Evolutionary conservation across 176 grass and related monocot species (phyloP).

Genomic region (Cenchrus fungigraminus): DNA sequence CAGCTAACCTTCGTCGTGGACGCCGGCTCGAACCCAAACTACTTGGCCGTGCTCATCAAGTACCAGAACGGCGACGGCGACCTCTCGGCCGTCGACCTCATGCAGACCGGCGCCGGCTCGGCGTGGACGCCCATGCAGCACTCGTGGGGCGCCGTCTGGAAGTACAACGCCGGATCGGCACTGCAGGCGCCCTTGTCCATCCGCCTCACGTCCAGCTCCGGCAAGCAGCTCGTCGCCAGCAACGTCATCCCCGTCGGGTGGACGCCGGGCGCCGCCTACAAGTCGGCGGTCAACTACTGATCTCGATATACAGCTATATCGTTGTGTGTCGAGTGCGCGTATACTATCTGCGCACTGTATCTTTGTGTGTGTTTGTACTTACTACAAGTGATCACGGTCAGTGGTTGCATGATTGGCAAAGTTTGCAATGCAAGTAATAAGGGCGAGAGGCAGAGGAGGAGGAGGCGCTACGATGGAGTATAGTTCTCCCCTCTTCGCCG

Average conservation of each 20-base stretch:
- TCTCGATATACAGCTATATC: neutral
- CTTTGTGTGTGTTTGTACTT: neutral
- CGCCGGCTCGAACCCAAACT: conserved; percentile 55
- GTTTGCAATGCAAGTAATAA: neutral
- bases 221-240: conserved; percentile 51
- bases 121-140: conserved; percentile 50
- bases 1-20: conserved; percentile 61
- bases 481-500: conserved; percentile 42
- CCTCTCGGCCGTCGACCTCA: conserved; percentile 54
- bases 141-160: conserved; percentile 72
- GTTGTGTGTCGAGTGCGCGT: neutral
- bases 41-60: conserved; percentile 57
- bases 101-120: conserved; percentile 32
- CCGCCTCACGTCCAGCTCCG: conserved; percentile 57
- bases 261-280: conserved; percentile 53
- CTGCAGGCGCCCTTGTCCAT: conserved; percentile 61
- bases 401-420: neutral
- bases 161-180: conserved; percentile 42
- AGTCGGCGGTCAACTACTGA: conserved; percentile 55
- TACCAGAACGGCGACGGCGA: conserved; percentile 61
- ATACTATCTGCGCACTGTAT: neutral
- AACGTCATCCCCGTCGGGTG: conserved; percentile 59
- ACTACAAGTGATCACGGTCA: neutral
- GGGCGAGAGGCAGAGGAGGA: conserved; percentile 12
- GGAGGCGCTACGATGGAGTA: conserved; percentile 21